phyloP scores from a whole-genome alignment of 495 filamentous ascomycete species.

The Aspergillus ellipticus region DNA sequence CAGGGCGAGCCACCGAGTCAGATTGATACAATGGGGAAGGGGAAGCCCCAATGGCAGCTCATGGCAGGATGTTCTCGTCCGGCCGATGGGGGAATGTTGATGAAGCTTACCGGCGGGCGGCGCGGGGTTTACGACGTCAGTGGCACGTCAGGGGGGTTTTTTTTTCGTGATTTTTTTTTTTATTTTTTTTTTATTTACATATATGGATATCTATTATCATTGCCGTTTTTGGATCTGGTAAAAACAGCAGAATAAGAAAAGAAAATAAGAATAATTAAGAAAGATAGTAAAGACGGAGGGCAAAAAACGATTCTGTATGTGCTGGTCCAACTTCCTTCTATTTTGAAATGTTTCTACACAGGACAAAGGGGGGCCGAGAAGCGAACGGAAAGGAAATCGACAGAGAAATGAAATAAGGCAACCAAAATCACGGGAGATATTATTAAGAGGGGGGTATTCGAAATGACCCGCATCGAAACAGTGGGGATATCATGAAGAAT shows the following conservation, averaged over 20 bases:
- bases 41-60: neutral
- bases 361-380: neutral
- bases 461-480: slow-evolving; percentile 29
- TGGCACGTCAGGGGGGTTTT: too few species aligned
- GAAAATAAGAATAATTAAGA: too few species aligned
- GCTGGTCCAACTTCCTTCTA: slow-evolving; percentile 17
- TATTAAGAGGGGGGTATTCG: slow-evolving; percentile 31
- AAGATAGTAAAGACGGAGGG: too few species aligned
- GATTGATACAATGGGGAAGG: neutral
- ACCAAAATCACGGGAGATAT: slow-evolving; percentile 22
- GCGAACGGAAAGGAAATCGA: slow-evolving; percentile 2
- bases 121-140: too few species aligned
- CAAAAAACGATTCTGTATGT: too few species aligned
- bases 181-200: too few species aligned
- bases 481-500: slow-evolving; percentile 37
- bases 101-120: neutral
- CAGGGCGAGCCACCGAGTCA: neutral
- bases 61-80: too few species aligned
- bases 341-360: slow-evolving; percentile 18
- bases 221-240: too few species aligned
- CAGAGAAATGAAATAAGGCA: slow-evolving; percentile 11
- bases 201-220: too few species aligned
- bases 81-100: neutral
- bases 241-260: too few species aligned
- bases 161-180: too few species aligned